Conservation (phyloP, 1,284 basidiomycete species). For the Marasmius fiardii region DNA sequence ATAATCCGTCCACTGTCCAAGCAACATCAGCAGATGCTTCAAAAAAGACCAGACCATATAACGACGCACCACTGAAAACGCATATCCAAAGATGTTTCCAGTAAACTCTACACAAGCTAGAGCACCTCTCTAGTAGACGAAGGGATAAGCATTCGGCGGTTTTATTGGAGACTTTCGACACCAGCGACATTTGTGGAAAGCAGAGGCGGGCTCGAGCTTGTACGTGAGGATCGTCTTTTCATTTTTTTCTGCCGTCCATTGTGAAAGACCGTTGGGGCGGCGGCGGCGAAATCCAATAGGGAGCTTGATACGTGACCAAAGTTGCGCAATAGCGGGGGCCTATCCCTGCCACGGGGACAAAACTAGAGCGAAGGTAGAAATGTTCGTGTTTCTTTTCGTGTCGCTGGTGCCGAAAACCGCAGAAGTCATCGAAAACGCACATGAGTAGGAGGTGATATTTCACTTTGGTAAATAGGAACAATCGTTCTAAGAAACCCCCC, state of each 20-base stretch:
- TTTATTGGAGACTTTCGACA: no score
- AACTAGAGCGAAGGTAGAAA: background rate
- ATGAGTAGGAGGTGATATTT: constrained; percentile 93
- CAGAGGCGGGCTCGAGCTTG: no score
- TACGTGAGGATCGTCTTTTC: no score
- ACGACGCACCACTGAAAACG: constrained; percentile 86
- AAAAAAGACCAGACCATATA: constrained; percentile 4
- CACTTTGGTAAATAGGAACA: constrained; percentile 96
- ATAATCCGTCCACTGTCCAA: constrained; percentile 87
- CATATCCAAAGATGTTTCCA: constrained; percentile 90
- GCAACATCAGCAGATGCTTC: constrained; percentile 1
- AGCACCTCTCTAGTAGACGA: constrained; percentile 61
- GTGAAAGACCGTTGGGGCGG: no score
- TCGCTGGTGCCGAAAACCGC: no score
- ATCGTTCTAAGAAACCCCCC: constrained; percentile 63
- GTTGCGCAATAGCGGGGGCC: no score
- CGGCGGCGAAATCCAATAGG: no score
- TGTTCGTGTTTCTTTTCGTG: no score
- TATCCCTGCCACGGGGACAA: no score
- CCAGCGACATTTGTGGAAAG: no score
- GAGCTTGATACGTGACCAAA: no score
- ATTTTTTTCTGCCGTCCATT: no score
- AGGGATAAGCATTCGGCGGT: background rate
- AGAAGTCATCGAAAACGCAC: constrained; percentile 40
- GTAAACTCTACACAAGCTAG: constrained; percentile 98